phyloP scores from a whole-genome alignment of 768 basidiomycete genomes.

The Amyloporia xantha region DNA sequence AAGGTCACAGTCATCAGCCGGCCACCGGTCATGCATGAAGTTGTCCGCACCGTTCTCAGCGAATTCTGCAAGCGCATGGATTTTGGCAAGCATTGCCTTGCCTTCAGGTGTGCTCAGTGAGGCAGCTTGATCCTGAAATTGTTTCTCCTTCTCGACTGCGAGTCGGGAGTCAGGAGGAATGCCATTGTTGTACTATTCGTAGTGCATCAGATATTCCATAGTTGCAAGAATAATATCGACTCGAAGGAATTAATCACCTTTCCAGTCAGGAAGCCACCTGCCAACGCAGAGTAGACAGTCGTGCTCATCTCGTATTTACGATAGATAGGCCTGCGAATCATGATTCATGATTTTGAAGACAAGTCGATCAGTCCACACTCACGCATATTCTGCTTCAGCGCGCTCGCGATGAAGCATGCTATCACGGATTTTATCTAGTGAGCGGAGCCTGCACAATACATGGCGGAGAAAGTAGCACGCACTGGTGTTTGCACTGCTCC shows the following conservation, averaged over 20 bases:
- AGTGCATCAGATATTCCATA: neutral
- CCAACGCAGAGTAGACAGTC: slow-evolving; percentile 70
- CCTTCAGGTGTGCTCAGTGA: slow-evolving; percentile 51
- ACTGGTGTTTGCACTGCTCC: slow-evolving; percentile 74
- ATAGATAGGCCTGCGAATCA: slow-evolving; percentile 43
- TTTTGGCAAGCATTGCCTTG: slow-evolving; percentile 61
- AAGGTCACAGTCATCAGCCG: too few relatives aligned
- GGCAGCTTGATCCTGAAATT: slow-evolving; percentile 44
- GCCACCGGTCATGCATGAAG: neutral
- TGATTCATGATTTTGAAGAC: too few relatives aligned
- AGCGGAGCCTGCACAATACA: neutral
- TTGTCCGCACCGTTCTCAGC: slow-evolving; percentile 42
- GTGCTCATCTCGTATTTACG: slow-evolving; percentile 59
- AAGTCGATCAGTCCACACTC: slow-evolving; percentile 14
- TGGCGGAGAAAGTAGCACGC: neutral
- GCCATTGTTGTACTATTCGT: slow-evolving; percentile 57
- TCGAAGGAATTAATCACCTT: slow-evolving; percentile 38
- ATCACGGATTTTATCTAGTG: slow-evolving; percentile 45
- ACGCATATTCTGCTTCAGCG: slow-evolving; percentile 75
- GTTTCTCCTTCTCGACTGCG: slow-evolving; percentile 38
- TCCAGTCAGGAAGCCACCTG: slow-evolving; percentile 68
- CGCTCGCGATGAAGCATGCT: slow-evolving; percentile 76
- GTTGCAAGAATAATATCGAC: neutral
- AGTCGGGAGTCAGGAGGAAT: slow-evolving; percentile 72
- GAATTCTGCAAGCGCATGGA: slow-evolving; percentile 55